Evolutionary conservation across 129 eudicot species (phyloP).

Genomic region (Tanacetum coccineum): DNA sequence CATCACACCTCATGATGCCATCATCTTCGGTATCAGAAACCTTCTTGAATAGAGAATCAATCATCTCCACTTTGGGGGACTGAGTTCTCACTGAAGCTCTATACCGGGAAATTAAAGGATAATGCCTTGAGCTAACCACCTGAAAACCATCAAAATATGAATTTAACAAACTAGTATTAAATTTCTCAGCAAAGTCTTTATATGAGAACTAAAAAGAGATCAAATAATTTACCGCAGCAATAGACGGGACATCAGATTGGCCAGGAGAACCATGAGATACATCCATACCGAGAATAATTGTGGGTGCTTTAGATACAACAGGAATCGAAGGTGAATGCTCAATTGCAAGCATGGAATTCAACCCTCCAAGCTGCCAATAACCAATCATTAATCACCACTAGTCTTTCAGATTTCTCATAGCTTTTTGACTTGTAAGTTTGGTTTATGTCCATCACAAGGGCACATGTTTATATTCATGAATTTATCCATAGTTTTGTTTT

Average conservation of each 20-base stretch:
- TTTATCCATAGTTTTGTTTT: no score
- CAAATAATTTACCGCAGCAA: constrained; percentile 65
- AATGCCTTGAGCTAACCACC: constrained; percentile 85
- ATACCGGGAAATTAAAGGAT: constrained; percentile 86
- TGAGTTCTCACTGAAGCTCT: constrained; percentile 82
- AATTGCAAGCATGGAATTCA: constrained; percentile 57
- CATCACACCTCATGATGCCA: constrained; percentile 63
- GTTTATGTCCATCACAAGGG: not conserved
- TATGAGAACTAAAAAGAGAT: not conserved
- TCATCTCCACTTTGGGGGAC: constrained; percentile 77
- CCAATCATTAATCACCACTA: not conserved
- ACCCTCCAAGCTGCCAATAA: constrained; percentile 72
- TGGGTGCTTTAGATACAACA: constrained; percentile 62
- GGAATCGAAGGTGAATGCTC: constrained; percentile 62
- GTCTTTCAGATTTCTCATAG: not conserved
- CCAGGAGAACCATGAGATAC: constrained; percentile 90
- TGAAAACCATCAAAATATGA: constrained; percentile 16
- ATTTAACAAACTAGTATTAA: not conserved
- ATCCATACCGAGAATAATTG: constrained; percentile 88
- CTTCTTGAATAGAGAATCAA: constrained; percentile 63
- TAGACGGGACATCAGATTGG: constrained; percentile 74
- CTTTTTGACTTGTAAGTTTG: not conserved
- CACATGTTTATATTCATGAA: no score
- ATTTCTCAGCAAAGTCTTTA: no score
- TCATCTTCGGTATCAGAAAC: constrained; percentile 54